A percentile compares a stretch with the other conserved stretches of the same genome.
These are phyloP conservation scores for Lachancea lanzarotensis DNA, from an alignment of 805 yeast genomes.

Conservation along the genomic window DNA sequence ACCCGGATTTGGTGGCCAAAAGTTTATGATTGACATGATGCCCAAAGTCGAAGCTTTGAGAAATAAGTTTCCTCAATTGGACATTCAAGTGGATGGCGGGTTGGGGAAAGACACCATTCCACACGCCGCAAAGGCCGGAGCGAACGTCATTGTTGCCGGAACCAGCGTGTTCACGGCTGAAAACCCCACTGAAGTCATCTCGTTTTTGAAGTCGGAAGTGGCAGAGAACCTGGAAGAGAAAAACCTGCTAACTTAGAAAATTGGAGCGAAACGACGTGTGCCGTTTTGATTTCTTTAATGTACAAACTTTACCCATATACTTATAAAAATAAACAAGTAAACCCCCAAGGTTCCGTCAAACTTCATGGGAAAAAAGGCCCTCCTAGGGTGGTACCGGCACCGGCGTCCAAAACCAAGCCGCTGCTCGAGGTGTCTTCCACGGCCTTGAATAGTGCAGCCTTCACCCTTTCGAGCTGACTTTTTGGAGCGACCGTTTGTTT, in stretches of 20 bases:
- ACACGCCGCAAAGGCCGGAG: constrained; percentile 93
- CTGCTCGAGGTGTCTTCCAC: constrained; percentile 50
- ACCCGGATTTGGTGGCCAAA: constrained; percentile 98
- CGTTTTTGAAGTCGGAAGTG: constrained; percentile 59
- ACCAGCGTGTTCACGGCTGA: constrained; percentile 85
- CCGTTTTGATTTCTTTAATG: not conserved
- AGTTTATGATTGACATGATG: constrained; percentile 94
- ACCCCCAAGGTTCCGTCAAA: too few relatives aligned
- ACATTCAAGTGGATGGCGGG: constrained; percentile 97
- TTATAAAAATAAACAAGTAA: too few relatives aligned
- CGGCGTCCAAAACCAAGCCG: constrained; percentile 41
- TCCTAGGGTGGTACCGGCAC: constrained; percentile 83
- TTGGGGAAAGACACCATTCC: constrained; percentile 79
- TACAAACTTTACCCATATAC: not conserved
- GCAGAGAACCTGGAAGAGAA: constrained; percentile 39
- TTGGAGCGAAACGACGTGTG: not conserved
- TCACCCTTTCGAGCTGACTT: constrained; percentile 38
- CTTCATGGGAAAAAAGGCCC: constrained; percentile 49
- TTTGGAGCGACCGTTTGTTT: constrained; percentile 29
- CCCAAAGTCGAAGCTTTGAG: constrained; percentile 82
- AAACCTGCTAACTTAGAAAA: constrained; percentile 33
- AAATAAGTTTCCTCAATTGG: constrained; percentile 62
- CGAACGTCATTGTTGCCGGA: constrained; percentile 97
- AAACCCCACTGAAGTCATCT: constrained; percentile 71
- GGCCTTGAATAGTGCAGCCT: constrained; percentile 67